phyloP scores from a whole-genome alignment of 1,284 basidiomycete species.

The Fomitiporia mediterranea region DNA sequence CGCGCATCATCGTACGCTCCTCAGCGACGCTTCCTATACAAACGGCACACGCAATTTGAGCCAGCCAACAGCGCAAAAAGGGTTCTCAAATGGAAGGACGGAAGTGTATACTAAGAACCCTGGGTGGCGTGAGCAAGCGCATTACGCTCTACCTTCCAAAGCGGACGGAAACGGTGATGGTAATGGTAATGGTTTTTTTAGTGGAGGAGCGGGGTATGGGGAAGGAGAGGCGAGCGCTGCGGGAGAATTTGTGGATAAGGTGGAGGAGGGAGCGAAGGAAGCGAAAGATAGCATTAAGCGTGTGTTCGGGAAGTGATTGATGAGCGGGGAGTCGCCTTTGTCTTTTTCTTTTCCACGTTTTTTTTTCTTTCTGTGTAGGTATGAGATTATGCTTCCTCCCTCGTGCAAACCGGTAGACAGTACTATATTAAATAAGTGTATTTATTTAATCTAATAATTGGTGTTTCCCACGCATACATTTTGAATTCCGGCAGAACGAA shows the following conservation, averaged over 20 bases:
- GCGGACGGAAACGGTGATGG: not conserved
- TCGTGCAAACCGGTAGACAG: too few species aligned
- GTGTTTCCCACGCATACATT: too few species aligned
- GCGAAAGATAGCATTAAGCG: not conserved
- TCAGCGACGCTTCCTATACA: not conserved
- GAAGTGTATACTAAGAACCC: constrained; percentile 14
- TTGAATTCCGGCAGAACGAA: too few species aligned
- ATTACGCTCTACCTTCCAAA: not conserved
- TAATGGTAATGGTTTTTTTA: not conserved
- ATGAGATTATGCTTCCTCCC: too few species aligned
- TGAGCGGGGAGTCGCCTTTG: too few species aligned
- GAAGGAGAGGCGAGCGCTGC: not conserved
- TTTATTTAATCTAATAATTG: too few species aligned
- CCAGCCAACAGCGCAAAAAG: constrained; percentile 7
- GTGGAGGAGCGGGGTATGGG: too few species aligned
- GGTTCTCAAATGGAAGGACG: not conserved
- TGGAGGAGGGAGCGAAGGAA: not conserved
- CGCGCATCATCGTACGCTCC: constrained; percentile 5
- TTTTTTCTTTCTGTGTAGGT: too few species aligned
- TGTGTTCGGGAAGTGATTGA: not conserved
- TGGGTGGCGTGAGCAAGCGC: constrained; percentile 1
- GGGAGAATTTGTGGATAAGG: not conserved
- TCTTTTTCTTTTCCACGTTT: too few species aligned
- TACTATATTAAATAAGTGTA: too few species aligned
- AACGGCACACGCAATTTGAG: not conserved